A percentile compares a stretch with the other conserved stretches of the same genome.
These are phyloP conservation scores for Gentiana straminea DNA, from an alignment of 257 asterid genomes.

Conservation along the genomic window DNA sequence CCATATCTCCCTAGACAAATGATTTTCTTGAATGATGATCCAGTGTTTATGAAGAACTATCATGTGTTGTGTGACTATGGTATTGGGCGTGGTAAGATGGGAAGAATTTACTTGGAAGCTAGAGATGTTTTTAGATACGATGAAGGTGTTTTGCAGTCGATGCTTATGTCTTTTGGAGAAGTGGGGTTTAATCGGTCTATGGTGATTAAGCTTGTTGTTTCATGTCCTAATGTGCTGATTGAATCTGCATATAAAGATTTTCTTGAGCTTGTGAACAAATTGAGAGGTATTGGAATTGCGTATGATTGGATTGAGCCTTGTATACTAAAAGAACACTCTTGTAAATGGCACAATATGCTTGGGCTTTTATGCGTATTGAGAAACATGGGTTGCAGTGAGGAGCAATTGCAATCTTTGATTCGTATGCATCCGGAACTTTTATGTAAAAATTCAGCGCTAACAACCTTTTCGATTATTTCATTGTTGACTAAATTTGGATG, in stretches of 20 bases:
- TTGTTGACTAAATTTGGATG: constrained; percentile 52
- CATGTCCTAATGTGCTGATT: constrained; percentile 44
- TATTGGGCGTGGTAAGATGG: constrained; percentile 38
- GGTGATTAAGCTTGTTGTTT: constrained; percentile 39
- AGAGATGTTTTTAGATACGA: constrained; percentile 41
- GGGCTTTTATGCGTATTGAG: constrained; percentile 28
- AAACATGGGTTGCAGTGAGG: constrained; percentile 32
- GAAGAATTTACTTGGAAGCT: constrained; percentile 45
- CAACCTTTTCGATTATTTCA: constrained; percentile 30
- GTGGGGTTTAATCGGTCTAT: constrained; percentile 40
- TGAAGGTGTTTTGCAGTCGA: constrained; percentile 31
- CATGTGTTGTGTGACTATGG: constrained; percentile 58
- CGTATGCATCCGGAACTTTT: constrained; percentile 33
- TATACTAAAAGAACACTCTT: constrained; percentile 25
- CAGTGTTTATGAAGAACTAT: constrained; percentile 45
- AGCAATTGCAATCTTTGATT: constrained; percentile 26
- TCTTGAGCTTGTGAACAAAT: constrained; percentile 24
- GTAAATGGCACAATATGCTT: constrained; percentile 39
- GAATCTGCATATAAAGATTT: constrained; percentile 25
- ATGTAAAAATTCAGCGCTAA: constrained; percentile 41
- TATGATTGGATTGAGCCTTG: constrained; percentile 39
- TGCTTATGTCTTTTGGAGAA: constrained; percentile 32
- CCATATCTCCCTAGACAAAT: constrained; percentile 43
- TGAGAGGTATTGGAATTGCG: constrained; percentile 31
- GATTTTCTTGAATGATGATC: constrained; percentile 62